Conservation (phyloP, 176 grass and related monocot species). For the Guadua angustifolia region DNA sequence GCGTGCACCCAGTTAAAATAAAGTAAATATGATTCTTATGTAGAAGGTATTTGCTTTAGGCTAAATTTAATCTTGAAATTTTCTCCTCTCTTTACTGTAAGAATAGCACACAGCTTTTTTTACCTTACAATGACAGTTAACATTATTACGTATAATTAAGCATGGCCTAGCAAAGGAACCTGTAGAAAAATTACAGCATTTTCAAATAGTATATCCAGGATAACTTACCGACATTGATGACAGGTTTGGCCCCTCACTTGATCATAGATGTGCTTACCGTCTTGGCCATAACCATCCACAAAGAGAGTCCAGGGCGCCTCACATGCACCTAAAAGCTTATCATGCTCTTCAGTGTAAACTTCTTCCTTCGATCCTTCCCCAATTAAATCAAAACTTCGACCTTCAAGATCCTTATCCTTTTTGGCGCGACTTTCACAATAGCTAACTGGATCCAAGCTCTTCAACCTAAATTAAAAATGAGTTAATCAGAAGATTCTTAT, state of each 20-base stretch:
- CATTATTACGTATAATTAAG: neutral
- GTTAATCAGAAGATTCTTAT: neutral
- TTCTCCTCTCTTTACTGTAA: neutral
- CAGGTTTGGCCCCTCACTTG: conserved; percentile 76
- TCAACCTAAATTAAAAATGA: conserved; percentile 63
- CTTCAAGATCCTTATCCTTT: conserved; percentile 11
- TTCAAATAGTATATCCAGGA: neutral
- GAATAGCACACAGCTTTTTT: neutral
- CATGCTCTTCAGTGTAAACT: conserved; percentile 86
- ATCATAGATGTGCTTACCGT: conserved; percentile 82
- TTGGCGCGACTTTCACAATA: conserved; percentile 48
- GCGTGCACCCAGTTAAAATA: neutral
- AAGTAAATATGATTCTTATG: conserved; percentile 16
- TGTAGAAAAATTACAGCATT: conserved; percentile 5
- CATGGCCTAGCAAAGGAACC: neutral
- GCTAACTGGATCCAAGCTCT: conserved; percentile 54
- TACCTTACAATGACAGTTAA: neutral
- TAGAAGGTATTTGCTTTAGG: neutral
- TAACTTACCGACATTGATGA: conserved; percentile 84
- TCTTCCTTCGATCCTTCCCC: conserved; percentile 72
- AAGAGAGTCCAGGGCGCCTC: conserved; percentile 71
- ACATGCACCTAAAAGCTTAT: conserved; percentile 73
- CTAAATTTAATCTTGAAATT: neutral
- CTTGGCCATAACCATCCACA: conserved; percentile 61
- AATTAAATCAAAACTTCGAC: conserved; percentile 30